These are phyloP conservation scores for Cladosporium austrohemisphaericum DNA, from an alignment of 2,329 filamentous ascomycete species.

Conservation along the genomic window DNA sequence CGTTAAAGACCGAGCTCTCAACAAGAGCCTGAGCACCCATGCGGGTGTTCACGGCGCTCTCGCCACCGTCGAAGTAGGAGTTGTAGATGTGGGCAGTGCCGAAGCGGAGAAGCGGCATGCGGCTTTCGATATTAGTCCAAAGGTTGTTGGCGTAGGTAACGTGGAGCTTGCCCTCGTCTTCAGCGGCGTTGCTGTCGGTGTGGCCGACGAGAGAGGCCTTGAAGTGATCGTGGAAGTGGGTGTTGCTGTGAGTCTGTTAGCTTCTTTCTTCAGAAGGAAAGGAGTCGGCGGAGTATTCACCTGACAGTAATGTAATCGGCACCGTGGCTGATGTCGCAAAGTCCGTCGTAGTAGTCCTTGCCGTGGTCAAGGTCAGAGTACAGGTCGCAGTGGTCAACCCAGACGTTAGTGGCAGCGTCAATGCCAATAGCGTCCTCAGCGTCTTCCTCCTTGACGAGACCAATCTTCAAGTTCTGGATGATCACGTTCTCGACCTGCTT, in stretches of 20 bases:
- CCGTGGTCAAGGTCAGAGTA: conserved; percentile 56
- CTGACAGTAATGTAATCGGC: conserved; percentile 57
- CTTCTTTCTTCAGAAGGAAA: too few relatives aligned
- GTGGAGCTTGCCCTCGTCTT: conserved; percentile 60
- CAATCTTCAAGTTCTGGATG: conserved; percentile 53
- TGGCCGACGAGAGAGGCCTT: conserved; percentile 61
- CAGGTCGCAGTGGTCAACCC: conserved; percentile 66
- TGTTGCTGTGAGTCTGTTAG: conserved; percentile 24
- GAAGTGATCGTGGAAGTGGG: conserved; percentile 56
- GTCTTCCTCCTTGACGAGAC: conserved; percentile 44
- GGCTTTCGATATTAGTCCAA: conserved; percentile 62
- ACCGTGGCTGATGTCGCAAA: conserved; percentile 62
- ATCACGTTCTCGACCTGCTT: conserved; percentile 53
- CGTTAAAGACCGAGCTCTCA: conserved; percentile 38
- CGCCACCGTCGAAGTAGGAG: conserved; percentile 41
- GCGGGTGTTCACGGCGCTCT: conserved; percentile 41
- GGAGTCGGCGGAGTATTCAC: too few relatives aligned
- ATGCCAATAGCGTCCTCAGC: conserved; percentile 51
- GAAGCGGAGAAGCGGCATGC: conserved; percentile 61
- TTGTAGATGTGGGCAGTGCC: conserved; percentile 62
- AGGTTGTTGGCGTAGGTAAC: conserved; percentile 66
- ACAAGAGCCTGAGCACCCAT: conserved; percentile 42
- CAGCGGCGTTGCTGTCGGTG: conserved; percentile 54
- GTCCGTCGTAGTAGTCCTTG: conserved; percentile 69
- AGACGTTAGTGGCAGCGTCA: conserved; percentile 50